These are phyloP conservation scores for Colletotrichum filicis DNA, from an alignment of 2,329 filamentous ascomycete genomes.

Conservation along the genomic window DNA sequence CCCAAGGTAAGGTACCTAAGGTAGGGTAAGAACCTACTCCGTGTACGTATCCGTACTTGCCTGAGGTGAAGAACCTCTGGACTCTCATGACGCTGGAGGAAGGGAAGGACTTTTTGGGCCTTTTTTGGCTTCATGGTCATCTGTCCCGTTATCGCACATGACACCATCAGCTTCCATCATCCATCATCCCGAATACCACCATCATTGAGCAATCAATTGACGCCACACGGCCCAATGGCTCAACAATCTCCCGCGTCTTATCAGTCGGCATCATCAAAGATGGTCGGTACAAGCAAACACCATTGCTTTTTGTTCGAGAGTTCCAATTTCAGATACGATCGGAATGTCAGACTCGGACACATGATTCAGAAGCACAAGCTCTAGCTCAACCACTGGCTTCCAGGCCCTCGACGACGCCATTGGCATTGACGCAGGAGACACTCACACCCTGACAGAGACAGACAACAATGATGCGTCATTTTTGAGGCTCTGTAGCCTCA, in stretches of 20 bases:
- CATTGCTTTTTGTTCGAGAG: conserved; percentile 19
- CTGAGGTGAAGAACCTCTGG: not conserved
- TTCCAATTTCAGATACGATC: conserved; percentile 7
- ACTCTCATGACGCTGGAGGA: too few relatives aligned
- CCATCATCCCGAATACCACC: not conserved
- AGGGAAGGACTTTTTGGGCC: not conserved
- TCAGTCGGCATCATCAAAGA: not conserved
- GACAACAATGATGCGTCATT: conserved; percentile 29
- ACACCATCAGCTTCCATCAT: too few relatives aligned
- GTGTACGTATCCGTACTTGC: too few relatives aligned
- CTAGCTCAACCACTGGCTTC: not conserved
- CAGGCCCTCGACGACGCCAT: not conserved
- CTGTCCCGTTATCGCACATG: too few relatives aligned
- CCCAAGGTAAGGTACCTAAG: too few relatives aligned
- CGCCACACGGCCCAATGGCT: not conserved
- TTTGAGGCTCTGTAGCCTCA: conserved; percentile 34
- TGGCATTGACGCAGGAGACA: not conserved
- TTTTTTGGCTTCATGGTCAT: too few relatives aligned
- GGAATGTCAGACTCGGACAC: not conserved
- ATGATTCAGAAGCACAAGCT: conserved; percentile 17
- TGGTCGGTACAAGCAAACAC: not conserved
- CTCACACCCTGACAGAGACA: not conserved
- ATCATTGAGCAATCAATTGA: not conserved
- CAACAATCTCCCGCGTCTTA: not conserved
- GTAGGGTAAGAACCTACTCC: not conserved